A percentile compares a stretch with the other conserved stretches of the same genome.
Conservation (phyloP, 2,329 filamentous ascomycete species). For the Acrocalymma vagum region DNA sequence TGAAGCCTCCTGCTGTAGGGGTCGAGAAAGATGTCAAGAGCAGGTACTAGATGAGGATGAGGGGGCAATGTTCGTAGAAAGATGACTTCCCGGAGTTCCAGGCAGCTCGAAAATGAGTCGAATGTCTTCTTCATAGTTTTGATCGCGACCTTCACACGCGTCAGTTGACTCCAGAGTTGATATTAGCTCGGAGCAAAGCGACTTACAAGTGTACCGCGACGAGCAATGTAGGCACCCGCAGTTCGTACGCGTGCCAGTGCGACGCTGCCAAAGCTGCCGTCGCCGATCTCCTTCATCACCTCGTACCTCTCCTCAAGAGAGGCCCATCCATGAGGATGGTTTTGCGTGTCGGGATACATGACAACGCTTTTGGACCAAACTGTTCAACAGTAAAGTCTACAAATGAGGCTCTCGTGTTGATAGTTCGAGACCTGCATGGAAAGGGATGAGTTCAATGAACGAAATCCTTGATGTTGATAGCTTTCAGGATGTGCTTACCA, state of each 20-base stretch:
- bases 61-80: conserved; percentile 89
- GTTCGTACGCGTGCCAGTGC: conserved; percentile 89
- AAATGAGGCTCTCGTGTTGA: conserved; percentile 3
- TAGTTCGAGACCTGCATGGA: conserved; percentile 1
- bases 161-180: conserved; percentile 23
- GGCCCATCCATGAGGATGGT: conserved; percentile 72
- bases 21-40: conserved; percentile 97
- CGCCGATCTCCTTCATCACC: conserved; percentile 96
- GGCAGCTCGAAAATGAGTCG: conserved; percentile 86
- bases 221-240: conserved; percentile 86
- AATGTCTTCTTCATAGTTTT: conserved; percentile 99
- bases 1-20: conserved; percentile 96
- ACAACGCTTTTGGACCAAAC: conserved; percentile 44
- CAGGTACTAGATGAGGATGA: conserved; percentile 94
- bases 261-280: conserved; percentile 98
- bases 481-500: conserved; percentile 26
- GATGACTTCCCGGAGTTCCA: conserved; percentile 95
- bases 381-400: conserved; percentile 21
- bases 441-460: too few species aligned
- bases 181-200: conserved; percentile 52
- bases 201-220: conserved; percentile 87
- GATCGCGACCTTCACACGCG: conserved; percentile 81
- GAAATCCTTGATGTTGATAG: conserved; percentile 2
- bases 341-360: conserved; percentile 80
- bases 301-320: conserved; percentile 94